Base-by-base conservation (phyloP, 352 stramenopile genomes). In the Phytophthora pinifolia region DNA sequence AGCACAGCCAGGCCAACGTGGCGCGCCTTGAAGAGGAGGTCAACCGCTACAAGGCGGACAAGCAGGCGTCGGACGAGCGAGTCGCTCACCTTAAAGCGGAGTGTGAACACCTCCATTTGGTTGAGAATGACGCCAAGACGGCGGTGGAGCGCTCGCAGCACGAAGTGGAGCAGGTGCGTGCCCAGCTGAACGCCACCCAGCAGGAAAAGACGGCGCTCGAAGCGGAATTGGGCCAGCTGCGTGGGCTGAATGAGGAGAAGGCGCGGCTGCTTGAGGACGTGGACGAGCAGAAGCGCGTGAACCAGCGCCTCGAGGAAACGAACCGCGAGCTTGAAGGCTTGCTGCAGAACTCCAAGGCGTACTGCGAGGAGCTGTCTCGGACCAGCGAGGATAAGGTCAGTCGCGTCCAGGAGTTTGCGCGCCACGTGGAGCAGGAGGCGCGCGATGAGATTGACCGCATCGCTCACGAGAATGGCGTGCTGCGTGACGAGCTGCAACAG, bases 401-500 rank as follows among this genome's bases (percentile, higher is more conserved):
- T 22, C 72, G 79, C 31, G 54, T 79, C 9, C 74, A 90, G 34
- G 78, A 83, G 39, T 77, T 82, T 30, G 67, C 78, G 4, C 64
- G 79, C 38, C 65, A 88, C n/a, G 59, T 81, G 20, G 74, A 89
- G 35, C 75, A 86, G 47, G 80, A 89, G 57, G 73, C 74, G 22
- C 73, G 77, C 13, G 62, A 65, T n/a, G 81, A 93, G 52, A 82
- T 83, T 34, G 67, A 77, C 3, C 78, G 76, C 6, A 69, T 93
- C 38, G 62, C 67, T 13, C 71, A 82, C 46, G 64, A 74, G 44
- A 93, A 91, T 47, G 64, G 66, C 18, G 55, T 67, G 20, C 64
- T 93, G 34, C 74, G 84, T 36, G 59, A 72, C 22, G 81, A 93
- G 63, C 74, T 93, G 31, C 77, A 86, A 54, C 69, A 83, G 29